Evolutionary conservation across 352 stramenopile genomes (phyloP), one percentile per base, ranked within the genome.

Genomic region (Proteromonas lacertae): DNA sequence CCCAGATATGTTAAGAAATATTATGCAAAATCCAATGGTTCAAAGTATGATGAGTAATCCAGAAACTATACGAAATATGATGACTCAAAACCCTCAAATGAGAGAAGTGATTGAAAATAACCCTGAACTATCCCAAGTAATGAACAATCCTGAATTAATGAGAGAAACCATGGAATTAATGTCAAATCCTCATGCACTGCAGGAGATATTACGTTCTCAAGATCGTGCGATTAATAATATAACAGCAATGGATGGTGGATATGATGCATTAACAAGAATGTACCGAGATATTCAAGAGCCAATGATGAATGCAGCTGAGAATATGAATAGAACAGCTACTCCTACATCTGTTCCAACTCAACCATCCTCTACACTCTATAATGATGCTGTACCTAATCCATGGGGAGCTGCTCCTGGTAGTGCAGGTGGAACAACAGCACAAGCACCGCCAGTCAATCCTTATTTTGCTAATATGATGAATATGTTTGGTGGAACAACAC

Each of bases 151-250:
- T 0, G 71, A 83, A 22, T 16, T 39, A 35, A 57, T 94, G 32
- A 55, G 77, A 16, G 65, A 90, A 42, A 77, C 64, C 41, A 87
- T 94, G 62, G 70, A 93, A 48, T 84, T 86, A 43, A 90, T 91
- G 68, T 66, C 78, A 31, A 91, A 93, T 52, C 83, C 83, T 10
- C 62, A 59, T 4, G 69, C 68, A 13, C 87, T 90, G 69, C 69
- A 77, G 20, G 73, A 94, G 46, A 82, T 86, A 55, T 92, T 93
- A 76, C 63, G 80, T 3, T 81, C 62, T 53, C 80, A 94, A 48
- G 83, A 96, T 57, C 76, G 86, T 32, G 81, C 81, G 13, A 62
- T 96, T 56, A 66, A 63, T 30, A 83, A 94, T 51, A 78, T 96
- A 40, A 76, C 93, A 53, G 92, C 79, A 44, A 74, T 92, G 33